These are phyloP conservation scores for Cyberlindnera xishuangbannaensis DNA, from an alignment of 805 yeast genomes.

Conservation along the genomic window DNA sequence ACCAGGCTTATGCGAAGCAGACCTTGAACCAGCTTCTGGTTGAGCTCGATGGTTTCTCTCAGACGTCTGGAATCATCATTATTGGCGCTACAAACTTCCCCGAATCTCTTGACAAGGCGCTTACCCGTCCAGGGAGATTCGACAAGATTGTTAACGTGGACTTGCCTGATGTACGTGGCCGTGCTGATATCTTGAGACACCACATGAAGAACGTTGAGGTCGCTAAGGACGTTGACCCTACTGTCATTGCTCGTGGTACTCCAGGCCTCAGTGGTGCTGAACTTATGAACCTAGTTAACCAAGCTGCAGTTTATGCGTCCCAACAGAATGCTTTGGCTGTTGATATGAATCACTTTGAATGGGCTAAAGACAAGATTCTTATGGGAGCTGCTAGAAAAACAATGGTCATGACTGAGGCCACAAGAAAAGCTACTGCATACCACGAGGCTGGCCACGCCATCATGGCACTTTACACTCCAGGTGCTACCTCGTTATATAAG, in stretches of 20 bases:
- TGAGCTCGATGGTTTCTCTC: conserved; percentile 93
- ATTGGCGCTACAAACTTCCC: conserved; percentile 99
- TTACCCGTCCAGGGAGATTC: conserved; percentile 97
- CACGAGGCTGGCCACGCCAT: conserved; percentile 99
- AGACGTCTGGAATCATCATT: conserved; percentile 86
- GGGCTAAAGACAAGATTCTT: conserved; percentile 98
- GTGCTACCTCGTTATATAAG: conserved; percentile 92
- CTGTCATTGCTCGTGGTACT: conserved; percentile 91
- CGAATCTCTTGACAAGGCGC: conserved; percentile 91
- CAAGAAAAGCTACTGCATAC: conserved; percentile 89
- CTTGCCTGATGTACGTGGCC: conserved; percentile 96
- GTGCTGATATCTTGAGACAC: conserved; percentile 85
- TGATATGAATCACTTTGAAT: conserved; percentile 87
- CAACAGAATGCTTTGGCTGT: conserved; percentile 88
- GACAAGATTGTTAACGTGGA: conserved; percentile 95
- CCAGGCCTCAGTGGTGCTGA: conserved; percentile 99
- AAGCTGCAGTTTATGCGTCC: conserved; percentile 96
- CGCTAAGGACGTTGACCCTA: conserved; percentile 79
- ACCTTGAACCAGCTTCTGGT: conserved; percentile 93
- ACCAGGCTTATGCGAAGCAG: conserved; percentile 97
- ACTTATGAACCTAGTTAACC: conserved; percentile 89
- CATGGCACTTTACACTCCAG: conserved; percentile 91
- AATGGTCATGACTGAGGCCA: conserved; percentile 95
- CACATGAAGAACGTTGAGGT: conserved; percentile 89
- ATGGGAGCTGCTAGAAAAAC: conserved; percentile 98